Evolutionary conservation across 305 asterid species (phyloP).

Genomic region (Salvia sclarea): DNA sequence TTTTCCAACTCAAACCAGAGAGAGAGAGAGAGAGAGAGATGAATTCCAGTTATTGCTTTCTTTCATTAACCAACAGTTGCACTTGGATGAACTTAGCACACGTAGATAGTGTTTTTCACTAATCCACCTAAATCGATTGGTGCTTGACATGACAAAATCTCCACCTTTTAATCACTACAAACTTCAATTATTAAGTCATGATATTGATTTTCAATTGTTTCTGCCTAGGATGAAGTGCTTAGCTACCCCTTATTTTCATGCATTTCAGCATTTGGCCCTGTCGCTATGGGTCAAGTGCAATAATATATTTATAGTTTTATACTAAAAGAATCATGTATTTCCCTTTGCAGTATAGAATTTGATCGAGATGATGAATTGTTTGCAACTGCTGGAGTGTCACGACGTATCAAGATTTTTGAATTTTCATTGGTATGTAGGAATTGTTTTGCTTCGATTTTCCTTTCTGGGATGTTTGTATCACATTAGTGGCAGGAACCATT

Average conservation of each 20-base stretch:
- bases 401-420: conserved; percentile 82
- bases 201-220: not conserved
- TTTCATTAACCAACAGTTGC: not conserved
- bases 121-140: not conserved
- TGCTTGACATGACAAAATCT: not conserved
- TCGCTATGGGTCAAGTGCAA: not conserved
- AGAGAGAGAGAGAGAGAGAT: not conserved
- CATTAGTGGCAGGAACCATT: not conserved
- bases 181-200: not conserved
- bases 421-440: conserved; percentile 54
- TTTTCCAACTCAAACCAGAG: not conserved
- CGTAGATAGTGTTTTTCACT: not conserved
- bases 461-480: not conserved
- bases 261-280: conserved; percentile 2
- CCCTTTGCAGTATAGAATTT: conserved; percentile 83
- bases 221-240: not conserved
- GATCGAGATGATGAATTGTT: conserved; percentile 89
- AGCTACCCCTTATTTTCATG: not conserved
- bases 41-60: not conserved
- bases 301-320: conserved; percentile 13
- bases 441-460: not conserved
- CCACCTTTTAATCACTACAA: not conserved
- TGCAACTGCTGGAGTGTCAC: conserved; percentile 98
- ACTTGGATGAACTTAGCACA: not conserved
- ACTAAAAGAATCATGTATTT: conserved; percentile 15